Conservation (phyloP, 2,329 filamentous ascomycete species). For the Scedosporium aurantiacum region DNA sequence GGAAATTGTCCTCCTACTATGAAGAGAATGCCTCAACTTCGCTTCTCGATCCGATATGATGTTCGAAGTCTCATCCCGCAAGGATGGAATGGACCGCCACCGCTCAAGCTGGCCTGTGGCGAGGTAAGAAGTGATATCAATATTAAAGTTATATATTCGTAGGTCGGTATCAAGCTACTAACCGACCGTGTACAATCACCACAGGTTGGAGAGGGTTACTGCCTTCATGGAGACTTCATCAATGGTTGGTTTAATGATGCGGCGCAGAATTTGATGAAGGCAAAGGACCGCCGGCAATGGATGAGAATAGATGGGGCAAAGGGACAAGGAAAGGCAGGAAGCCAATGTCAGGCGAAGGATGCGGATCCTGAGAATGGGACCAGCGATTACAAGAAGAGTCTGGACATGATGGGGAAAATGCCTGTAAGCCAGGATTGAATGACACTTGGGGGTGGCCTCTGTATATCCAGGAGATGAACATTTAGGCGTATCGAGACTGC, state of each 20-base stretch:
- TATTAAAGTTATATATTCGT: background rate
- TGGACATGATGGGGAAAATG: background rate
- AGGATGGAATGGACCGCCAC: constrained; percentile 31
- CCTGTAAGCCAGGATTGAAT: too few relatives aligned
- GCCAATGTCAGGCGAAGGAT: constrained; percentile 3
- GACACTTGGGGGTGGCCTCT: too few relatives aligned
- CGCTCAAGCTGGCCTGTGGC: constrained; percentile 30
- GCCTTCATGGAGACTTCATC: constrained; percentile 36
- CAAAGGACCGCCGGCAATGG: constrained; percentile 4
- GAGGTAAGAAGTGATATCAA: too few relatives aligned
- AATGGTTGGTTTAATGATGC: constrained; percentile 32
- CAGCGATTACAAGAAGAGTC: constrained; percentile 2
- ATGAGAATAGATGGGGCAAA: constrained; percentile 10
- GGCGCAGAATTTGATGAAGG: constrained; percentile 13
- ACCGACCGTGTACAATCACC: background rate
- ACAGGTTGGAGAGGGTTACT: constrained; percentile 15
- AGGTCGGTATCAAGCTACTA: background rate
- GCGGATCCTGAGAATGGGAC: constrained; percentile 6
- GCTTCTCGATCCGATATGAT: constrained; percentile 36
- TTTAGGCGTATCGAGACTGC: too few relatives aligned
- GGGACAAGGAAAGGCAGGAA: constrained; percentile 17
- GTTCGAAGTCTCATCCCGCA: constrained; percentile 28
- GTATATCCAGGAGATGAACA: too few relatives aligned
- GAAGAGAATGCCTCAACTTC: constrained; percentile 34
- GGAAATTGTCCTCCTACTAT: constrained; percentile 26